phyloP scores from a whole-genome alignment of 108 stramenopile genomes.

The Skeletonema menzelii region DNA sequence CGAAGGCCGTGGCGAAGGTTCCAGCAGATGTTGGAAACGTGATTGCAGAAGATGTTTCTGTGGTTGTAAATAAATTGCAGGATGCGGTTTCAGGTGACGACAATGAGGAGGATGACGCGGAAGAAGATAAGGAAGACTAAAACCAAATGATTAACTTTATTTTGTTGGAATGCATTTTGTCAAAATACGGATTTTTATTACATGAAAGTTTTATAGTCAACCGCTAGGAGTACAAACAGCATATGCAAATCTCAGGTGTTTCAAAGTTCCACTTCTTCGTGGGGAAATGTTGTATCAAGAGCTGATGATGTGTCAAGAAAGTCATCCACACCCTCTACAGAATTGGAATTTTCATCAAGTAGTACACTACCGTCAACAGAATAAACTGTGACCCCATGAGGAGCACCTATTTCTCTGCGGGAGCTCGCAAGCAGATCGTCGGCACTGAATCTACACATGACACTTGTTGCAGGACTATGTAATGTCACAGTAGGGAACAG shows the following conservation, averaged over 20 bases:
- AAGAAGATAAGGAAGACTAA: not conserved
- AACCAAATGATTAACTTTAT: not conserved
- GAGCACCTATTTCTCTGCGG: constrained; percentile 81
- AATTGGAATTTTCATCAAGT: constrained; percentile 36
- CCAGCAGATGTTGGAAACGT: constrained; percentile 17
- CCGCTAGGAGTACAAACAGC: not conserved
- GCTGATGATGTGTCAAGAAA: constrained; percentile 14
- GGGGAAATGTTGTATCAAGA: not conserved
- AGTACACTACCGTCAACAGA: constrained; percentile 93
- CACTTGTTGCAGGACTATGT: constrained; percentile 84
- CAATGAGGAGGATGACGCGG: not conserved
- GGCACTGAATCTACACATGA: constrained; percentile 88
- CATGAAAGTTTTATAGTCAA: not conserved
- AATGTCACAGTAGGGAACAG: constrained; percentile 92
- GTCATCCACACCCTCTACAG: constrained; percentile 16
- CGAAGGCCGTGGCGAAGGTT: constrained; percentile 16
- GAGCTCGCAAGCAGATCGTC: constrained; percentile 81
- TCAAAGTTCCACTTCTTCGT: not conserved
- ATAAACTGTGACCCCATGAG: constrained; percentile 77
- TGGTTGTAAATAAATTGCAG: constrained; percentile 13
- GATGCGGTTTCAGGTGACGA: constrained; percentile 20
- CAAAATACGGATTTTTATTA: no score
- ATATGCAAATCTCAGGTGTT: not conserved
- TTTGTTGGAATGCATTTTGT: not conserved
- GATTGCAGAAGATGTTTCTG: constrained; percentile 26